Conservation (phyloP, 2,329 filamentous ascomycete species). For the Phyllosticta citrichinensis region DNA sequence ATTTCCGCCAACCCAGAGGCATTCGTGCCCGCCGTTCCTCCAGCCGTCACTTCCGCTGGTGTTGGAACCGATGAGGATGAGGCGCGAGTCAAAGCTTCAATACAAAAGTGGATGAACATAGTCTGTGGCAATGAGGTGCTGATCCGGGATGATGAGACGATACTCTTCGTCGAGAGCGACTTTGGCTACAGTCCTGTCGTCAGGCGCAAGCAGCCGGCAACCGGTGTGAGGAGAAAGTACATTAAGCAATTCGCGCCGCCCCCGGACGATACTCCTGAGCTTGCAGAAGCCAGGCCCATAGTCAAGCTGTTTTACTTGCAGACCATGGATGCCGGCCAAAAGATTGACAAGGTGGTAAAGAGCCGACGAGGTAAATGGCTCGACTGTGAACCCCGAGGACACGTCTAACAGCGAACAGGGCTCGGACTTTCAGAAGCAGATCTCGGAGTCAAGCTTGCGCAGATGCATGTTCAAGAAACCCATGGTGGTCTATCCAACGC, state of each 20-base stretch:
- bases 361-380: constrained; percentile 63
- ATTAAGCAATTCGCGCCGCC: constrained; percentile 97
- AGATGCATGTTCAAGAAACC: constrained; percentile 81
- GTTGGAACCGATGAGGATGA: constrained; percentile 96
- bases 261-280: constrained; percentile 90
- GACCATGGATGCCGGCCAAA: constrained; percentile 94
- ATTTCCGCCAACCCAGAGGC: constrained; percentile 97
- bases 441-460: constrained; percentile 79
- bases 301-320: constrained; percentile 95
- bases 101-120: constrained; percentile 93
- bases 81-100: constrained; percentile 69
- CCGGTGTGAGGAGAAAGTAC: constrained; percentile 86
- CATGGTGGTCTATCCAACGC: constrained; percentile 81
- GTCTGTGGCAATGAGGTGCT: constrained; percentile 87
- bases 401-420: constrained; percentile 42
- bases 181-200: constrained; percentile 96
- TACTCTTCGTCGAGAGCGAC: constrained; percentile 97
- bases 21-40: constrained; percentile 85
- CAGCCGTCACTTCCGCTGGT: constrained; percentile 87
- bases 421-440: constrained; percentile 88
- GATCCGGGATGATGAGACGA: constrained; percentile 92
- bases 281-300: constrained; percentile 77
- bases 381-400: constrained; percentile 19
- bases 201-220: constrained; percentile 92
- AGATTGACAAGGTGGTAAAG: constrained; percentile 90